A percentile compares a stretch with the other conserved stretches of the same genome.
Evolutionary conservation across 2,329 filamentous ascomycete genomes (phyloP).

Genomic region (Nemania abortiva): DNA sequence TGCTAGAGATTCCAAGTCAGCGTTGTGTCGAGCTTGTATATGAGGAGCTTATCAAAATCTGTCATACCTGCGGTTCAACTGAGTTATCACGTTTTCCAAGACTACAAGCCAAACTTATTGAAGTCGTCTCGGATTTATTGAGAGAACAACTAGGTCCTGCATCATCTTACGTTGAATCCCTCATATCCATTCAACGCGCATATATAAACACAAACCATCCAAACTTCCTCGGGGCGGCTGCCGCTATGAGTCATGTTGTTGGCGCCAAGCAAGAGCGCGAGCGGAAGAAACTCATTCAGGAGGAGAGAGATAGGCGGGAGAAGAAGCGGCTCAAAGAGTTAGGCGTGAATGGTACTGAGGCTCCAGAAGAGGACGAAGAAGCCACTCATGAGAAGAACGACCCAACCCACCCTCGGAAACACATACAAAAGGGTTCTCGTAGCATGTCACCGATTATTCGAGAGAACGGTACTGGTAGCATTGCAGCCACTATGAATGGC

Average conservation of each 20-base stretch:
- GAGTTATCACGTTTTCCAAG: constrained; percentile 93
- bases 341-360: constrained; percentile 80
- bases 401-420: constrained; percentile 70
- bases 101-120: constrained; percentile 95
- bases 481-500: constrained; percentile 77
- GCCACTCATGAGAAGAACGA: constrained; percentile 66
- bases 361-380: constrained; percentile 75
- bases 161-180: constrained; percentile 91
- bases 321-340: constrained; percentile 85
- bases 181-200: constrained; percentile 96
- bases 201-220: constrained; percentile 99
- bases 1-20: constrained; percentile 93
- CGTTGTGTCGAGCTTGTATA: constrained; percentile 98
- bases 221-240: constrained; percentile 96
- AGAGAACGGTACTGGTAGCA: constrained; percentile 71
- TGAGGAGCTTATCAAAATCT: constrained; percentile 99
- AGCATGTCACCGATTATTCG: constrained; percentile 87
- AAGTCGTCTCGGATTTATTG: constrained; percentile 95
- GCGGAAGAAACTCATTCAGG: constrained; percentile 80
- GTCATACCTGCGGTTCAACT: constrained; percentile 96
- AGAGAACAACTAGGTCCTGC: constrained; percentile 91
- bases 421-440: constrained; percentile 70
- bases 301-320: constrained; percentile 89
- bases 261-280: constrained; percentile 95
- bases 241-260: constrained; percentile 97